These are phyloP conservation scores for Cystobasidium pallidum DNA, from an alignment of 1,284 basidiomycete genomes.

Conservation along the genomic window DNA sequence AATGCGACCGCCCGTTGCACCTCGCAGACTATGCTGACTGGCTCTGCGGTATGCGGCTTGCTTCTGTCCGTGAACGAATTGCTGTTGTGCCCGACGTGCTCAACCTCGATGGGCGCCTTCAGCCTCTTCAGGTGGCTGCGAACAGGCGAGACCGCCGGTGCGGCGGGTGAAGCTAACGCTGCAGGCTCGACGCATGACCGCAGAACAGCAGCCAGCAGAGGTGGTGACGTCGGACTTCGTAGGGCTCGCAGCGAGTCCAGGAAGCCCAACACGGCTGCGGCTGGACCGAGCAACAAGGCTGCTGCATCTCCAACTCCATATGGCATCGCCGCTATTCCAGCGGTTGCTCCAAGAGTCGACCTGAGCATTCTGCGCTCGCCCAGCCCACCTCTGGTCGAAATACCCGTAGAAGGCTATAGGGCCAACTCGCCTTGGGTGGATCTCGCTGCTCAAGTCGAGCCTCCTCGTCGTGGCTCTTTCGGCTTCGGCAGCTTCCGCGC, in stretches of 20 bases:
- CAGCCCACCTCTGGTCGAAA: conserved; percentile 24
- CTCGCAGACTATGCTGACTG: neutral
- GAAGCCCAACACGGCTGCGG: neutral
- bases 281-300: neutral
- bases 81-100: neutral
- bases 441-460: conserved; percentile 27
- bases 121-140: neutral
- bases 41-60: neutral
- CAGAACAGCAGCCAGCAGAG: neutral
- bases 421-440: conserved; percentile 38
- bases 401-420: neutral
- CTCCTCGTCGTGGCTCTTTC: conserved; percentile 1
- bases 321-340: neutral
- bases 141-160: neutral
- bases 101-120: conserved; percentile 13
- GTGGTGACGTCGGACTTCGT: neutral
- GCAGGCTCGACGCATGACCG: neutral
- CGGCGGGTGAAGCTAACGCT: neutral
- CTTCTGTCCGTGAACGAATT: neutral
- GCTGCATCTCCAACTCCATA: neutral
- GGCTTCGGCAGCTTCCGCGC: conserved; percentile 9
- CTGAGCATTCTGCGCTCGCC: conserved; percentile 18
- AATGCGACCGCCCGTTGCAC: neutral
- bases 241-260: neutral
- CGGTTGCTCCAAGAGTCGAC: conserved; percentile 11